Percentiles rank a stretch among this genome's conserved stretches.
Evolutionary conservation across 1,284 basidiomycete genomes (phyloP).

Genomic region (Volvariella volvacea): DNA sequence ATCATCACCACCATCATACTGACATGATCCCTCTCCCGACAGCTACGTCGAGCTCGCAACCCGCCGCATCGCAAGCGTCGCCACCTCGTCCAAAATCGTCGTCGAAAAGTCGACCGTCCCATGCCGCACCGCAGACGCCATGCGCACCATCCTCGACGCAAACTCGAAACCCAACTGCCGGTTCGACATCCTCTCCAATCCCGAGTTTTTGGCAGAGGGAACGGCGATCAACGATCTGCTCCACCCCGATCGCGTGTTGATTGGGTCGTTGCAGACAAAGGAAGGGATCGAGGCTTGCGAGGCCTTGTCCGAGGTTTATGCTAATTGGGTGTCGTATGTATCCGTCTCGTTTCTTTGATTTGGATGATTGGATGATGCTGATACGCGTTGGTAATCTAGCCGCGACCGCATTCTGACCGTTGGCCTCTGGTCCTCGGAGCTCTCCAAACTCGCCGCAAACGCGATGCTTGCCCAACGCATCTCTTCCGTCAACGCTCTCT

Average conservation of each 20-base stretch:
- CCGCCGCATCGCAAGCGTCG: conserved; percentile 89
- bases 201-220: conserved; percentile 98
- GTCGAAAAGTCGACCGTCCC: conserved; percentile 99
- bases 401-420: conserved; percentile 84
- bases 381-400: too few relatives aligned
- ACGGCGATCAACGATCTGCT: conserved; percentile 91
- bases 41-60: conserved; percentile 97
- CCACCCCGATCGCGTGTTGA: conserved; percentile 90
- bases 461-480: conserved; percentile 98
- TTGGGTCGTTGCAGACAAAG: conserved; percentile 87
- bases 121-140: conserved; percentile 96
- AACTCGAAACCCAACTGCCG: conserved; percentile 89
- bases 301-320: conserved; percentile 78
- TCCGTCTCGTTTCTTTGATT: too few relatives aligned
- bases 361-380: too few relatives aligned
- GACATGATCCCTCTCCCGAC: conserved; percentile 6
- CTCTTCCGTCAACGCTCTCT: conserved; percentile 96
- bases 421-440: conserved; percentile 97
- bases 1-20: conserved; percentile 6
- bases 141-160: conserved; percentile 98
- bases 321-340: conserved; percentile 91
- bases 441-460: conserved; percentile 98
- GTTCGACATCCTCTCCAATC: conserved; percentile 99
- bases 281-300: conserved; percentile 81
- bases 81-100: conserved; percentile 92